phyloP scores from a whole-genome alignment of 441 rosid species.

The Capsella rubella region DNA sequence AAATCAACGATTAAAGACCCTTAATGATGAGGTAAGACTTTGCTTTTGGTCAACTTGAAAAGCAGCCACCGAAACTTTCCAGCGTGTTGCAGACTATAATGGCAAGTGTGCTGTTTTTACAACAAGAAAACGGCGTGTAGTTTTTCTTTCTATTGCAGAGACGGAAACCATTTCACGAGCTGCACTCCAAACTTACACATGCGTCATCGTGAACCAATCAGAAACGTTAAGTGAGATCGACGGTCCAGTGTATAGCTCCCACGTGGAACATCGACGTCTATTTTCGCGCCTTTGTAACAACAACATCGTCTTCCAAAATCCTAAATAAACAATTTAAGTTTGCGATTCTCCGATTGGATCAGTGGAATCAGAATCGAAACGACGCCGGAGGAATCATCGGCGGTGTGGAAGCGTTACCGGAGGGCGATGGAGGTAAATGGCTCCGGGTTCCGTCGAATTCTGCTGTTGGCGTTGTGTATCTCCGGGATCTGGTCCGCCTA shows the following conservation, averaged over 20 bases:
- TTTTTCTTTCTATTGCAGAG: conserved; percentile 15
- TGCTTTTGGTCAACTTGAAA: conserved; percentile 29
- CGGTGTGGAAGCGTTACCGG: background rate
- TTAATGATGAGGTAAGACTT: background rate
- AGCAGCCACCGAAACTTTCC: conserved; percentile 14
- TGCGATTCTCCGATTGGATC: conserved; percentile 8
- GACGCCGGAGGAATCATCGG: conserved; percentile 25
- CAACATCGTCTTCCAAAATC: background rate
- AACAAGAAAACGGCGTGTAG: conserved; percentile 15
- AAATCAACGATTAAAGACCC: conserved; percentile 9
- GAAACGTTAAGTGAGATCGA: conserved; percentile 45
- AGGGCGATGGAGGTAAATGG: conserved; percentile 64
- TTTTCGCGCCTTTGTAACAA: conserved; percentile 48
- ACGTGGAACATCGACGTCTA: conserved; percentile 68
- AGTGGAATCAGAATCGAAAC: conserved; percentile 9
- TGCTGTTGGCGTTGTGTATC: conserved; percentile 77
- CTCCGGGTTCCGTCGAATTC: conserved; percentile 63
- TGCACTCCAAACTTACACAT: background rate
- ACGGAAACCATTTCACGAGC: conserved; percentile 29
- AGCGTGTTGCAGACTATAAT: conserved; percentile 2
- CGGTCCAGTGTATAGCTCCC: conserved; percentile 54
- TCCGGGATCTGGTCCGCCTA: conserved; percentile 93
- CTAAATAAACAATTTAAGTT: background rate
- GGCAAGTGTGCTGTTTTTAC: conserved; percentile 6
- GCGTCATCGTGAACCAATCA: conserved; percentile 61